Evolutionary conservation across 2,329 filamentous ascomycete species (phyloP).

Genomic region (Pleomassaria siparia): DNA sequence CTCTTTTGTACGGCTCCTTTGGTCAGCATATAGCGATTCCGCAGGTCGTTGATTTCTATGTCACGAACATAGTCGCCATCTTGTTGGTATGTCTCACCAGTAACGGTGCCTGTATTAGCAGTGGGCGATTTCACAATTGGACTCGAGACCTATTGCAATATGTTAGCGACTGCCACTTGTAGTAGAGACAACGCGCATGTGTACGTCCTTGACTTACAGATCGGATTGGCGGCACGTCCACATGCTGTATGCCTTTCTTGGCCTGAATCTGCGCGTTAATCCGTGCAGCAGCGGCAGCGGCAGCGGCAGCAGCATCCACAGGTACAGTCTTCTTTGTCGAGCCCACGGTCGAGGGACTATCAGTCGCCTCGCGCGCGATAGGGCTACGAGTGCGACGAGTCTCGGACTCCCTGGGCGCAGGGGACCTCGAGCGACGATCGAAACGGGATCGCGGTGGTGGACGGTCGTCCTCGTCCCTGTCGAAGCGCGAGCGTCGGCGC

Average conservation of each 20-base stretch:
- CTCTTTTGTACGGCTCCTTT: conserved; percentile 98
- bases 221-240: conserved; percentile 81
- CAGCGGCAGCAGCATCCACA: conserved; percentile 72
- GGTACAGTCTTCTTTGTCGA: conserved; percentile 56
- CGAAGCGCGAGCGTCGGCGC: conserved; percentile 89
- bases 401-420: conserved; percentile 65
- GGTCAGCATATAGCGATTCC: conserved; percentile 94
- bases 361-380: conserved; percentile 53
- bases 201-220: conserved; percentile 57
- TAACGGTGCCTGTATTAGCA: conserved; percentile 51
- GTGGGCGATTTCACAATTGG: conserved; percentile 57
- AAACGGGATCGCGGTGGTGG: conserved; percentile 38
- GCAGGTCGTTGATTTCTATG: conserved; percentile 96
- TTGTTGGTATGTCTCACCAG: conserved; percentile 86
- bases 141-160: conserved; percentile 19
- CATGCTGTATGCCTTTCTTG: conserved; percentile 86
- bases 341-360: conserved; percentile 49
- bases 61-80: conserved; percentile 99
- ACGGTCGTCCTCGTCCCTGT: conserved; percentile 77
- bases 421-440: conserved; percentile 75
- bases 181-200: neutral
- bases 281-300: conserved; percentile 71
- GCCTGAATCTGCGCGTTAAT: conserved; percentile 52
- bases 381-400: conserved; percentile 79
- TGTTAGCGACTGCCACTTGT: conserved; percentile 15